Percentiles rank a stretch among this genome's conserved stretches.
Evolutionary conservation across 2,329 filamentous ascomycete species (phyloP).

Genomic region (Penicillium italicum): DNA sequence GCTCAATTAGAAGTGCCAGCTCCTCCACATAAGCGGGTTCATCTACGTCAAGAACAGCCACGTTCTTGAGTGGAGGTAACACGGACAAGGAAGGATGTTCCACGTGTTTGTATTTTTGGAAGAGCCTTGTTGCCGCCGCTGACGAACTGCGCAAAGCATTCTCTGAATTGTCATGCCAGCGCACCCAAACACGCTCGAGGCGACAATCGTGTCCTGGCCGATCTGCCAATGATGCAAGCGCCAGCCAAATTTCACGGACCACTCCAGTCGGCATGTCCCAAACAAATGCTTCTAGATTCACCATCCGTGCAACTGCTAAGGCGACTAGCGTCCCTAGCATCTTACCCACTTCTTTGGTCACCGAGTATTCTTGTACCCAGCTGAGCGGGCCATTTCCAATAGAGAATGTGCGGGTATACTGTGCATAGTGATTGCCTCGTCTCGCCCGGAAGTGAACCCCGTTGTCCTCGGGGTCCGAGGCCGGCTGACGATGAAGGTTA

Average conservation of each 20-base stretch:
- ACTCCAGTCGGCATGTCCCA: slow-evolving; percentile 91
- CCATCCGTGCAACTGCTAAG: slow-evolving; percentile 74
- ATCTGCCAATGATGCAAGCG: slow-evolving; percentile 67
- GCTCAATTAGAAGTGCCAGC: slow-evolving; percentile 71
- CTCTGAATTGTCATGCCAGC: slow-evolving; percentile 74
- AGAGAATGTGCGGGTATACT: slow-evolving; percentile 77
- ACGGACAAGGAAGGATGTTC: slow-evolving; percentile 79
- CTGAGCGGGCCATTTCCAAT: slow-evolving; percentile 75
- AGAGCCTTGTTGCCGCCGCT: slow-evolving; percentile 32
- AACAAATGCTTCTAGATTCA: slow-evolving; percentile 74
- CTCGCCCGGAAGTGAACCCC: slow-evolving; percentile 33
- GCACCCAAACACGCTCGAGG: slow-evolving; percentile 71
- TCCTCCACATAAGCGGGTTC: slow-evolving; percentile 80
- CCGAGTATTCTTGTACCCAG: slow-evolving; percentile 78
- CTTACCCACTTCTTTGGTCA: slow-evolving; percentile 78
- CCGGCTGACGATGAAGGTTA: slow-evolving; percentile 16
- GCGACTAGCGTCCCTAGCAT: slow-evolving; percentile 83
- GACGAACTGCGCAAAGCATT: slow-evolving; percentile 29
- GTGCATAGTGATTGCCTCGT: slow-evolving; percentile 70
- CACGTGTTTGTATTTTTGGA: slow-evolving; percentile 56
- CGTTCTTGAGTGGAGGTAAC: slow-evolving; percentile 67
- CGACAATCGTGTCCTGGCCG: slow-evolving; percentile 60
- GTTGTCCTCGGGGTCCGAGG: neutral
- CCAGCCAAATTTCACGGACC: slow-evolving; percentile 74
- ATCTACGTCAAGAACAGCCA: slow-evolving; percentile 77